Base-by-base conservation (phyloP, 257 asterid genomes). In the Plantago ovata region DNA sequence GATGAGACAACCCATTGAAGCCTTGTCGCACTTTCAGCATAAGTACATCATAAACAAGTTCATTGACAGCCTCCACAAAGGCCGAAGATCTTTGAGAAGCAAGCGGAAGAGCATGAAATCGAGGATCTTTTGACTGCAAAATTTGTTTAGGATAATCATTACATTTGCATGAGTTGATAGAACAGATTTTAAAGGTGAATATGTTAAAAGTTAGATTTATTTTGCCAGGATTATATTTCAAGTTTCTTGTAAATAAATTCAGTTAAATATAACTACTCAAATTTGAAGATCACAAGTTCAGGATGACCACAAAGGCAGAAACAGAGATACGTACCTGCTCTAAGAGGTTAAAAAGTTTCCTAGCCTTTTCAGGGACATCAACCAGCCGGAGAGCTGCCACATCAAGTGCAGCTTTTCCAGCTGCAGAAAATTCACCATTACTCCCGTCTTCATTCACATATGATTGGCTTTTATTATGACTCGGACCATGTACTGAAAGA, bases 101-200 rank as follows among this genome's bases (percentile, higher is more conserved):
- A 71, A 76, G 73, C 46, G 99, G 97, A 64, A 89, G 97, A 60
- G 99, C 96, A 46, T 89, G 99, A 72, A 93, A 93, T 67, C 97
- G 75, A 58, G 96, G 96, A 81, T 93, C 99, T 76, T 93, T 93
- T 18, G 97, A 83, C 97, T 89, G 95, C 84, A 80, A 55, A 63
- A 62, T 49, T 57, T 39, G 41, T 59, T 28, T 40, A 48, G 63
- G 51, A 57, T 47, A 32, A 52, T 57, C 20, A 42, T 40, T 47
- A 58, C 38, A 36, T 45, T n/a, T 60, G 20, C 24, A 65, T 36
- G 16, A 15, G 43, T 58, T 45, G 23, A 60, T 14, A 52, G 59
- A 40, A 44, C 24, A 11, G 8, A 23, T 15, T 52, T 39, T 16
- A 39, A 20, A 15, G 21, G 22, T 39, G 49, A 33, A 60, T 61